phyloP scores from a whole-genome alignment of 2,329 filamentous ascomycete genomes.

The Drechslerella coelobrocha region DNA sequence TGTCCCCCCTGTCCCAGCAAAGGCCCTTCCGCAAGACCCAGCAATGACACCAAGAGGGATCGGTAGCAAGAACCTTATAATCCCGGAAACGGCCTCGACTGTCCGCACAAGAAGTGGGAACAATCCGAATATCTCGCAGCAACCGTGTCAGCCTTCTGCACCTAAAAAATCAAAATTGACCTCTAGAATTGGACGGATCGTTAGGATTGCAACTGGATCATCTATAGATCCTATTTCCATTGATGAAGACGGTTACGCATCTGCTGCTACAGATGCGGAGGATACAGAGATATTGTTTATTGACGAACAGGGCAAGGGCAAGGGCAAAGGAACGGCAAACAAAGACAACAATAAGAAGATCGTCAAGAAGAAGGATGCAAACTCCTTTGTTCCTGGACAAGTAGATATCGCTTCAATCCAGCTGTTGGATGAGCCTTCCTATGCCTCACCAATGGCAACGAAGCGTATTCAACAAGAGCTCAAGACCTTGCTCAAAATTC shows the following conservation, averaged over 20 bases:
- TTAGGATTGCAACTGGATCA: slow-evolving; percentile 19
- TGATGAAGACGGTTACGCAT: slow-evolving; percentile 39
- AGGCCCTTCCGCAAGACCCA: slow-evolving; percentile 57
- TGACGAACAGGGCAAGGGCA: slow-evolving; percentile 24
- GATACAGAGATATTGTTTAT: slow-evolving; percentile 35
- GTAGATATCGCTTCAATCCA: slow-evolving; percentile 70
- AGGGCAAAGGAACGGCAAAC: background rate
- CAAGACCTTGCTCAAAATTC: slow-evolving; percentile 68
- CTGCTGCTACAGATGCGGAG: slow-evolving; percentile 32
- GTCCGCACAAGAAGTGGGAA: slow-evolving; percentile 44
- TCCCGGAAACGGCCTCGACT: slow-evolving; percentile 54
- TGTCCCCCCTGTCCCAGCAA: slow-evolving; percentile 10
- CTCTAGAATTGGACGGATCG: slow-evolving; percentile 24
- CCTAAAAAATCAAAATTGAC: slow-evolving; percentile 37
- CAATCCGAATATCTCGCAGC: slow-evolving; percentile 13
- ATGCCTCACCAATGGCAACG: slow-evolving; percentile 69
- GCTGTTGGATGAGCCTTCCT: slow-evolving; percentile 69
- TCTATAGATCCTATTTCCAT: background rate
- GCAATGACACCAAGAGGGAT: slow-evolving; percentile 57
- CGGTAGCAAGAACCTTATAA: slow-evolving; percentile 56
- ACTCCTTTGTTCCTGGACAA: slow-evolving; percentile 71
- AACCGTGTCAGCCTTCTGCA: slow-evolving; percentile 9
- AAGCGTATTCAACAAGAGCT: slow-evolving; percentile 71
- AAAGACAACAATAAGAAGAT: slow-evolving; percentile 29
- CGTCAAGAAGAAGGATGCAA: slow-evolving; percentile 56